Evolutionary conservation across 352 stramenopile species (phyloP), one percentile per base, ranked within the genome.

Genomic region (Phytophthora palmivora): DNA sequence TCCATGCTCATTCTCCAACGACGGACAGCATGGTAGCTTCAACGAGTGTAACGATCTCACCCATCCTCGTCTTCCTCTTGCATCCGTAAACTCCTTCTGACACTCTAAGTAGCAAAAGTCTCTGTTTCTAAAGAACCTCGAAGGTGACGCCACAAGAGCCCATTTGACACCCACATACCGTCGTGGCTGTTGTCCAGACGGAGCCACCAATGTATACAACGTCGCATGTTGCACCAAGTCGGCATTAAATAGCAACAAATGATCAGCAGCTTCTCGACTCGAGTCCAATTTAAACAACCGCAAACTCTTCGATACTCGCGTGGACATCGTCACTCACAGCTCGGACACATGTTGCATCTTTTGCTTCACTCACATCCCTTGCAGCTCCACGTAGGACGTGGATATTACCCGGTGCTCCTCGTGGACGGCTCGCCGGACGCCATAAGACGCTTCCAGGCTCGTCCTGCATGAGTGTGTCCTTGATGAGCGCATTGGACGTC

Each of bases 61-160:
- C 76, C 78, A 91, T 9, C 82, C 82, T 1, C 75, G 52, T n/a
- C 79, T 60, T 15, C 87, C 87, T 26, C 68, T 53, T 1, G 75
- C 57, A 48, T 94, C 86, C 4, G 62, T 78, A 57, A 95, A 94
- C 50, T 95, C 84, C 44, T 95, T 92, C 37, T 93, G 87, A 54
- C 82, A 93, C 70, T 95, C 86, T 30, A 95, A 68, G 63, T 90
- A 95, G 61, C 87, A 95, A 21, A 95, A 92, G 45, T 95, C 87
- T 50, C 84, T 68, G 53, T 89, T 86, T 10, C 84, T 71, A 41
- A 93, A 95, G 42, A 92, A 63, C 24, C 74, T 74, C 2, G 78
- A 89, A 1, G 87, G 87, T 6, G 82, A 87, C n/a, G 88, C 79
- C 15, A 91, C 76, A 4, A 89, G 78, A 6, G 78, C 88, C 87